Base-by-base conservation (phyloP, 78 protist genomes). In the Paulinella micropora region DNA sequence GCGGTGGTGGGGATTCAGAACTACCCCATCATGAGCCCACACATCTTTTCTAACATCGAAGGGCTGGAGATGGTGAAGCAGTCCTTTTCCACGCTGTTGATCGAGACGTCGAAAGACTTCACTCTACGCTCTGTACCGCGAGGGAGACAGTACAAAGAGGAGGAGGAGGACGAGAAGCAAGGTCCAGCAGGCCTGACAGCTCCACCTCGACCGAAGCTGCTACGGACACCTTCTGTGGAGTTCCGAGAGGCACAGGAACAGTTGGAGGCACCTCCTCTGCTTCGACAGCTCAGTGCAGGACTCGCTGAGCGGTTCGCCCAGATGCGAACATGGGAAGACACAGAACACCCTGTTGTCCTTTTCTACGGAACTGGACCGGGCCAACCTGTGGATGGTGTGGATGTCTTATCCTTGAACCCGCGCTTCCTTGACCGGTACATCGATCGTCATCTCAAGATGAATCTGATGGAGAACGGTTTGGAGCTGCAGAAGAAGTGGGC, bases 101-200 rank as follows among this genome's bases (percentile, higher is more conserved):
- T 81, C 34, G 84, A 81, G 84, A 81, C 84, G 6, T 81, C 84
- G 38, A 81, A 81, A 29, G 84, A 81, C 34, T 81, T 81, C 84
- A 81, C 84, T 4, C 15, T 81, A 4, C 84, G 84, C 34, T 15
- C 84, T 15, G 84, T 81, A 4, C 84, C 84, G 9, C 84, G 84
- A 3, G 84, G 84, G 6, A 15, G 84, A 3, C 84, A 81, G 34
- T 81, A 31, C 15, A 29, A 29, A 15, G 38, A 29, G 9, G 84
- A 31, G 38, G 84, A 81, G 84, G 28, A 81, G 84, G 28, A 81
- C 38, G 23, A 81, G 26, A 81, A 81, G 84, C 9, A 81, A 28
- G 84, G 4, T 15, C 37, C 4, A 15, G 84, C 84, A 31, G 6
- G 84, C 28, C 28, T 29, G 84, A 15, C 84, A 81, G 84, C 38